Evolutionary conservation across 2,329 filamentous ascomycete species (phyloP).

Genomic region (Tolypocladium amazonense): DNA sequence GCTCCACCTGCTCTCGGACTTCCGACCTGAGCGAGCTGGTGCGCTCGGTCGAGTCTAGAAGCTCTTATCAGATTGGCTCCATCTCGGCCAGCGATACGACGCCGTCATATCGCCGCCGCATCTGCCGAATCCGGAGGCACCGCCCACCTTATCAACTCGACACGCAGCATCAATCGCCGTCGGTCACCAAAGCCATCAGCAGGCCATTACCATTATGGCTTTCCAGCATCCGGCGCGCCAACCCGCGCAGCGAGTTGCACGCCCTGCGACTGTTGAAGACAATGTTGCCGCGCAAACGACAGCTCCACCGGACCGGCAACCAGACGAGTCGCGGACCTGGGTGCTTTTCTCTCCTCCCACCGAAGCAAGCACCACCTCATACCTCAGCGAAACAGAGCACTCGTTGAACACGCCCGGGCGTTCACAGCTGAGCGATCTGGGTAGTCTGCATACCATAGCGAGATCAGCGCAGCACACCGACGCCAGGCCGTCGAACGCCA

Average conservation of each 20-base stretch:
- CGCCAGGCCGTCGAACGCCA: constrained; percentile 25
- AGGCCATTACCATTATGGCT: constrained; percentile 33
- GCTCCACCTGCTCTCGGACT: not conserved
- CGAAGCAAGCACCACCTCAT: constrained; percentile 51
- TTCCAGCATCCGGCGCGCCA: constrained; percentile 51
- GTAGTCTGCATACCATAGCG: constrained; percentile 61
- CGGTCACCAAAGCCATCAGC: not conserved
- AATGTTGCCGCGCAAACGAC: constrained; percentile 15
- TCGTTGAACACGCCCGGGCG: constrained; percentile 55
- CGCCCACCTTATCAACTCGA: not conserved
- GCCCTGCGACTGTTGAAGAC: constrained; percentile 27
- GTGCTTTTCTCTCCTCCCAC: constrained; percentile 79
- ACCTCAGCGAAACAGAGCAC: constrained; percentile 57
- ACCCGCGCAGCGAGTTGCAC: constrained; percentile 36
- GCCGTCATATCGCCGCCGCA: not conserved
- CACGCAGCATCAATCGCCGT: not conserved
- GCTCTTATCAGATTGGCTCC: constrained; percentile 1
- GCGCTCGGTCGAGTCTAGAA: not conserved
- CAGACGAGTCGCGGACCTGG: constrained; percentile 84
- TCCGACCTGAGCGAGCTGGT: not conserved
- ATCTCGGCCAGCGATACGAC: not conserved
- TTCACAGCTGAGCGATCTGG: constrained; percentile 70
- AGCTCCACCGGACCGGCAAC: constrained; percentile 18
- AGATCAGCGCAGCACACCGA: constrained; percentile 44
- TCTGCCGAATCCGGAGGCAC: not conserved